A percentile compares a stretch with the other conserved stretches of the same genome.
phyloP scores from a whole-genome alignment of 1,139 yeast genomes.

The Hyphopichia wangnamkhiaoensis region DNA sequence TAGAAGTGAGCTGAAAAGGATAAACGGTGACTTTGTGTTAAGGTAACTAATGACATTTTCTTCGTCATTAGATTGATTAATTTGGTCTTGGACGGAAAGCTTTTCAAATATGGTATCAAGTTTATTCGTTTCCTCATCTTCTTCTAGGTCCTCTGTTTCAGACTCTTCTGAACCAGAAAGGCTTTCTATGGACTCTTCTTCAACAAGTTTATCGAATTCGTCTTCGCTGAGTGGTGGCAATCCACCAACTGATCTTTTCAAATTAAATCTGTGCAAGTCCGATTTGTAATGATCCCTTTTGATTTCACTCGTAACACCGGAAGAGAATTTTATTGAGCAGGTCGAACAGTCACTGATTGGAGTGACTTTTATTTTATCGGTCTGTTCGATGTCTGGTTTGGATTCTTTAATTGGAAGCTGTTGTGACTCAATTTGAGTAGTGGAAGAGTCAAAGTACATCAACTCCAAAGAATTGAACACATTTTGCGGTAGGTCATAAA shows the following conservation, averaged over 20 bases:
- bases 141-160: slow-evolving; percentile 28
- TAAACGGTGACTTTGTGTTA: slow-evolving; percentile 64
- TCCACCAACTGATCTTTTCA: slow-evolving; percentile 52
- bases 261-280: slow-evolving; percentile 62
- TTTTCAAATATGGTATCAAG: slow-evolving; percentile 39
- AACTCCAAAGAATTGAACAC: slow-evolving; percentile 52
- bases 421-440: slow-evolving; percentile 24
- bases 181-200: slow-evolving; percentile 53
- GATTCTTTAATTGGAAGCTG: not conserved
- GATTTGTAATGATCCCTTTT: slow-evolving; percentile 56
- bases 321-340: slow-evolving; percentile 13
- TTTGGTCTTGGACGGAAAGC: slow-evolving; percentile 16
- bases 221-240: slow-evolving; percentile 52
- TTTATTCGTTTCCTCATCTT: slow-evolving; percentile 25
- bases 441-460: slow-evolving; percentile 56
- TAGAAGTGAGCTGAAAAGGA: slow-evolving; percentile 52
- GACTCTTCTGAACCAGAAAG: slow-evolving; percentile 55
- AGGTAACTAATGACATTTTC: slow-evolving; percentile 49
- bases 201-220: slow-evolving; percentile 60
- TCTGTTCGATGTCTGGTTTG: not conserved
- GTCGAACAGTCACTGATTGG: slow-evolving; percentile 12
- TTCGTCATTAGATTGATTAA: slow-evolving; percentile 21
- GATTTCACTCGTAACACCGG: slow-evolving; percentile 16
- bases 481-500: slow-evolving; percentile 48
- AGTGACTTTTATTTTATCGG: slow-evolving; percentile 5